phyloP scores from a whole-genome alignment of 1,139 yeast species.

The Debaryomyces udenii region DNA sequence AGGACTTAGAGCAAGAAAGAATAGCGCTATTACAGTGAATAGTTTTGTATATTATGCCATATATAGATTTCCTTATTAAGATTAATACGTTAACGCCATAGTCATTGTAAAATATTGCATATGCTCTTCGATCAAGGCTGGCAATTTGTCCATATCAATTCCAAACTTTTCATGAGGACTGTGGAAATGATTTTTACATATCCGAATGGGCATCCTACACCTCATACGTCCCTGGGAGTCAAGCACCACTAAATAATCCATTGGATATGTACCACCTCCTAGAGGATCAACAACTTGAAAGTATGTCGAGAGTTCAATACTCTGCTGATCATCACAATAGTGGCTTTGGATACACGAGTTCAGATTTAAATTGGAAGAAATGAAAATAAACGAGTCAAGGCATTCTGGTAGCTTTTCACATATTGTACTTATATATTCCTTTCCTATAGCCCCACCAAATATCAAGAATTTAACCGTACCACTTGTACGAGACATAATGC shows the following conservation, averaged over 20 bases:
- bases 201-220: constrained; percentile 27
- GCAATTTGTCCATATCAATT: constrained; percentile 22
- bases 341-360: constrained; percentile 8
- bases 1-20: constrained; percentile 53
- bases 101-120: constrained; percentile 16
- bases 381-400: constrained; percentile 15
- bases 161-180: constrained; percentile 25
- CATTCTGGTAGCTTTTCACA: constrained; percentile 15
- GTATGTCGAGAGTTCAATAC: constrained; percentile 26
- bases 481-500: background rate
- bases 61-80: background rate
- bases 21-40: constrained; percentile 42
- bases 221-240: constrained; percentile 27
- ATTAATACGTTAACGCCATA: constrained; percentile 1
- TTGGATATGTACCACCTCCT: constrained; percentile 56
- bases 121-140: constrained; percentile 26
- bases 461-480: constrained; percentile 19
- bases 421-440: constrained; percentile 24
- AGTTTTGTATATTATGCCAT: constrained; percentile 6
- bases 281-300: constrained; percentile 46
- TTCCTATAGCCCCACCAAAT: constrained; percentile 35
- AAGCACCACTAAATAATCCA: constrained; percentile 41
- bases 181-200: constrained; percentile 17
- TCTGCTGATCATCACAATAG: constrained; percentile 17
- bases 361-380: constrained; percentile 17